Evolutionary conservation across 495 filamentous ascomycete genomes (phyloP).

Genomic region (Xylaria bambusicola): DNA sequence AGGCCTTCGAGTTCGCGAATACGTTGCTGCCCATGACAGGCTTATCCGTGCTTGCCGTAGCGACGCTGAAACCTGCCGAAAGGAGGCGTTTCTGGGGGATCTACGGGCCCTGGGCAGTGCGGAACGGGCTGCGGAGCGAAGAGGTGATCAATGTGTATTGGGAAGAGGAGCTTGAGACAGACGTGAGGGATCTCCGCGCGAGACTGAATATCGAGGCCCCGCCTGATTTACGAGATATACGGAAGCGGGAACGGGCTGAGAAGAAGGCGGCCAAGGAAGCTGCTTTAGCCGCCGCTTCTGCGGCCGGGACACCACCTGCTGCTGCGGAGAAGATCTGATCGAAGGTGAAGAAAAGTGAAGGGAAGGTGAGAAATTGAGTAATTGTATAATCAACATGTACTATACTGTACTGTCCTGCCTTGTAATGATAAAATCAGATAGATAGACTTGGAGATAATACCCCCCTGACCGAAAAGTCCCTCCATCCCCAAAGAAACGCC

Average conservation of each 20-base stretch:
- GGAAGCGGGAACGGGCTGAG: slow-evolving; percentile 68
- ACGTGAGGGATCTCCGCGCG: slow-evolving; percentile 72
- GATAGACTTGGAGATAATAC: slow-evolving; percentile 1
- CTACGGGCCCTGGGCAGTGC: slow-evolving; percentile 89
- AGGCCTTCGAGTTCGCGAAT: slow-evolving; percentile 96
- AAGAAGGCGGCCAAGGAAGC: slow-evolving; percentile 64
- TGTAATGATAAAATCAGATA: slow-evolving; percentile 10
- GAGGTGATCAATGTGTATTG: slow-evolving; percentile 97
- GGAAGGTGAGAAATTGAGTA: too few relatives aligned
- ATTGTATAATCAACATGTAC: neutral
- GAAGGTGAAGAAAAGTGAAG: too few relatives aligned
- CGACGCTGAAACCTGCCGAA: slow-evolving; percentile 76
- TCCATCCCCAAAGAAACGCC: slow-evolving; percentile 18
- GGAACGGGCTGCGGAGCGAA: slow-evolving; percentile 72
- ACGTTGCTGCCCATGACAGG: slow-evolving; percentile 95
- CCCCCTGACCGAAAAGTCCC: neutral
- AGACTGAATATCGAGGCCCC: slow-evolving; percentile 84
- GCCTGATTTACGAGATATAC: slow-evolving; percentile 81
- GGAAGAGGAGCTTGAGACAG: slow-evolving; percentile 90
- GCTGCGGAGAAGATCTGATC: slow-evolving; percentile 9
- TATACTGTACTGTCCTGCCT: neutral
- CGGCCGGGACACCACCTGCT: too few relatives aligned
- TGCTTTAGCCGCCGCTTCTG: slow-evolving; percentile 10
- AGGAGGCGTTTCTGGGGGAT: slow-evolving; percentile 67
- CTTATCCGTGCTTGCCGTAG: slow-evolving; percentile 61